These are phyloP conservation scores for Colletotrichum spinosum DNA, from an alignment of 2,329 filamentous ascomycete genomes.

Conservation along the genomic window DNA sequence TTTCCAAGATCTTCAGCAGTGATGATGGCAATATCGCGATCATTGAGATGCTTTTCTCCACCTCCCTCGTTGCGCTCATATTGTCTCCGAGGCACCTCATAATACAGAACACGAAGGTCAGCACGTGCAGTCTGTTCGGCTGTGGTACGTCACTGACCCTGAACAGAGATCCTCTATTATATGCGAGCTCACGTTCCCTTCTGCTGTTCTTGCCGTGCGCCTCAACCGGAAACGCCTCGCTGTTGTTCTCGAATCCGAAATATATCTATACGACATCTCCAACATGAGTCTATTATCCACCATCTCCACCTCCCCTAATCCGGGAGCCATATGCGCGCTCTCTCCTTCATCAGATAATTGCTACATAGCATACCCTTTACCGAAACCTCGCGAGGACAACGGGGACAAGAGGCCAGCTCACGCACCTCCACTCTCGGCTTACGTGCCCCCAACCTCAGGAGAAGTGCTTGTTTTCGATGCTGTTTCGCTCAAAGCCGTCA, in stretches of 20 bases:
- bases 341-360: conserved; percentile 96
- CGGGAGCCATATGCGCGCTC: conserved; percentile 88
- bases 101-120: conserved; percentile 96
- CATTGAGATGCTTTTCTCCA: conserved; percentile 99
- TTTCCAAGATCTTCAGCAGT: conserved; percentile 93
- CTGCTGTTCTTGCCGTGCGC: conserved; percentile 92
- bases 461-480: conserved; percentile 95
- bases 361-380: conserved; percentile 93
- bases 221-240: conserved; percentile 94
- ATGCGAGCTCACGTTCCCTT: conserved; percentile 98
- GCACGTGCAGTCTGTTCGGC: conserved; percentile 37
- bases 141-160: conserved; percentile 40
- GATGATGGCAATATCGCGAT: conserved; percentile 96
- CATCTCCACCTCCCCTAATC: conserved; percentile 94
- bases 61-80: conserved; percentile 93
- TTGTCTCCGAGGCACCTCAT: conserved; percentile 91
- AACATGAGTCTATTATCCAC: conserved; percentile 97
- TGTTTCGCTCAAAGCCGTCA: conserved; percentile 88
- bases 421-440: conserved; percentile 83
- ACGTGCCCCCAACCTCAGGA: conserved; percentile 86
- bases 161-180: conserved; percentile 79
- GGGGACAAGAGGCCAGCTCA: conserved; percentile 76
- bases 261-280: conserved; percentile 98
- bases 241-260: conserved; percentile 93
- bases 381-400: conserved; percentile 74